Conservation (phyloP, 139 green algal genomes). For the Desmodesmus armatus region DNA sequence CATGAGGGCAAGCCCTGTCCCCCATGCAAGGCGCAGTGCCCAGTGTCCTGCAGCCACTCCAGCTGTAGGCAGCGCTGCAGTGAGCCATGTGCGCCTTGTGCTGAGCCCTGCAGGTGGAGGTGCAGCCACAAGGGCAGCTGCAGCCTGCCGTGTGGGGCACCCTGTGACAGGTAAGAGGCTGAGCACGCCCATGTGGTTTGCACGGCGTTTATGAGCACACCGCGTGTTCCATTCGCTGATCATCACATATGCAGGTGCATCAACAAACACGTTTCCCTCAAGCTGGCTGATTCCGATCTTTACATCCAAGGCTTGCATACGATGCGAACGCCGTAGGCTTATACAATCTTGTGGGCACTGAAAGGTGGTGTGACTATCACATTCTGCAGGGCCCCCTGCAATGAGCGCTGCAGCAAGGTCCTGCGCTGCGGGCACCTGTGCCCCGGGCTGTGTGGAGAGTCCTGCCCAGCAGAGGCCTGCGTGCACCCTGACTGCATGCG, state of each 20-base stretch:
- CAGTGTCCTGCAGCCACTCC: conserved; percentile 47
- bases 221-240: too few relatives aligned
- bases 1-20: conserved; percentile 41
- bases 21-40: conserved; percentile 46
- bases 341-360: too few relatives aligned
- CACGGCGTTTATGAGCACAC: too few relatives aligned
- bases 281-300: too few relatives aligned
- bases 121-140: conserved; percentile 69
- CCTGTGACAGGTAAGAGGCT: conserved; percentile 73
- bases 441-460: conserved; percentile 65
- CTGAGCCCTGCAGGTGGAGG: conserved; percentile 63
- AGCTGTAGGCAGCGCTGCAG: conserved; percentile 53
- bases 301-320: too few relatives aligned
- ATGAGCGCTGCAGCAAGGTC: conserved; percentile 61
- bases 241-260: too few relatives aligned
- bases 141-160: conserved; percentile 68
- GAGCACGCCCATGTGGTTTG: too few relatives aligned
- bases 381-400: conserved; percentile 77
- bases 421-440: conserved; percentile 68
- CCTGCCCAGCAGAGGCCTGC: conserved; percentile 34
- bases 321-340: too few relatives aligned
- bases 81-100: conserved; percentile 63
- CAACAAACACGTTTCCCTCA: too few relatives aligned
- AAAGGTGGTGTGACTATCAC: too few relatives aligned
- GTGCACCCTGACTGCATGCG: not conserved